Evolutionary conservation across 345 rosid genomes (phyloP).

Genomic region (Aquilaria yunnanensis): DNA sequence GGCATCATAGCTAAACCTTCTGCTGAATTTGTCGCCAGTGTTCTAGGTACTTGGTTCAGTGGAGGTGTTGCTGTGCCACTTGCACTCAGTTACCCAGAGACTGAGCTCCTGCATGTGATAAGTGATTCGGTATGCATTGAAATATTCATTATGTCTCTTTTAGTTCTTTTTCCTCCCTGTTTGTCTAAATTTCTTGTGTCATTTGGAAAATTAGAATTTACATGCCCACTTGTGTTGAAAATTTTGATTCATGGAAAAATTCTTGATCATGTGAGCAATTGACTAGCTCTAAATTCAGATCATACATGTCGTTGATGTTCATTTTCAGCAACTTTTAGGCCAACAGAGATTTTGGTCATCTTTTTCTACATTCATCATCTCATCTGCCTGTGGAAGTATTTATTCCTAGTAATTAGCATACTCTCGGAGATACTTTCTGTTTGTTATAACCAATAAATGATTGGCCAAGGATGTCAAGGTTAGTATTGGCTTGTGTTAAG

Average conservation of each 20-base stretch:
- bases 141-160: conserved; percentile 1
- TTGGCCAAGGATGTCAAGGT: too few species aligned
- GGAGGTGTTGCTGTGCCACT: conserved; percentile 99
- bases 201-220: not conserved
- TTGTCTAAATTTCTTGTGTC: not conserved
- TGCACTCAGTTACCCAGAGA: conserved; percentile 88
- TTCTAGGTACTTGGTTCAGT: conserved; percentile 87
- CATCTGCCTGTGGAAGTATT: too few species aligned
- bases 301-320: not conserved
- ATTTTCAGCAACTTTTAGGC: too few species aligned
- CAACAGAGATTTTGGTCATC: too few species aligned
- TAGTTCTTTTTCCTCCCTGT: not conserved
- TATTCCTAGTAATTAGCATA: too few species aligned
- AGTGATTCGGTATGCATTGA: conserved; percentile 64
- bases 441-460: too few species aligned
- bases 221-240: too few species aligned
- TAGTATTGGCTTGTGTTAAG: too few species aligned
- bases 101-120: conserved; percentile 90
- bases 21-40: conserved; percentile 87
- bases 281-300: not conserved
- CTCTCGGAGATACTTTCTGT: too few species aligned
- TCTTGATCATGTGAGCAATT: too few species aligned
- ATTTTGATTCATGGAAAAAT: too few species aligned
- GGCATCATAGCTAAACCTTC: conserved; percentile 98
- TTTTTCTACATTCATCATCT: too few species aligned